phyloP scores from a whole-genome alignment of 2,329 filamentous ascomycete genomes.

The Didymellaceae sp. region DNA sequence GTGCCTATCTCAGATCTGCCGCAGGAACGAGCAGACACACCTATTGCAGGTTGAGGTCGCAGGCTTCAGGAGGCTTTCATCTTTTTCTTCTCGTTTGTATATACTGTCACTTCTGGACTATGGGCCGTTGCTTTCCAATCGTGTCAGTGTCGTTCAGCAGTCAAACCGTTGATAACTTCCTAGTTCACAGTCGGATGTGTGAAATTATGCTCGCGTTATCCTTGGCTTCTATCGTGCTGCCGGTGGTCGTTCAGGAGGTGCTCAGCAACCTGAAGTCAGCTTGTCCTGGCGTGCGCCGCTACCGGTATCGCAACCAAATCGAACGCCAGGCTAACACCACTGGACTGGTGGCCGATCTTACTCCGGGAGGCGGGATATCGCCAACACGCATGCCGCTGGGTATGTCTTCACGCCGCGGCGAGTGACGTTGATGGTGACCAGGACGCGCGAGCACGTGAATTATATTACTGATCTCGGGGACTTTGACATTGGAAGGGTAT shows the following conservation, averaged over 20 bases:
- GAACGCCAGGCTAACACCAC: too few relatives aligned
- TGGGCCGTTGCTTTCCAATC: too few relatives aligned
- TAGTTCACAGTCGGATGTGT: too few relatives aligned
- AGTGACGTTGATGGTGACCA: neutral
- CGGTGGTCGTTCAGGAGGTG: too few relatives aligned
- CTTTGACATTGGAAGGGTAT: slow-evolving; percentile 10
- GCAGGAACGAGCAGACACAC: slow-evolving; percentile 35
- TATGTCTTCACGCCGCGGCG: neutral
- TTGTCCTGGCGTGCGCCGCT: too few relatives aligned
- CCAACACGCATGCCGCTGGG: neutral
- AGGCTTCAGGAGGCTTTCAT: too few relatives aligned
- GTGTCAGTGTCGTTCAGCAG: too few relatives aligned
- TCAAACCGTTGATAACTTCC: too few relatives aligned
- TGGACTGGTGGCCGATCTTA: neutral
- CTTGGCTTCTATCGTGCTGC: too few relatives aligned
- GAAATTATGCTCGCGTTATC: too few relatives aligned
- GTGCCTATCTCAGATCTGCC: slow-evolving; percentile 19
- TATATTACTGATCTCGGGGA: neutral
- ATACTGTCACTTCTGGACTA: neutral
- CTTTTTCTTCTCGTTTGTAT: neutral
- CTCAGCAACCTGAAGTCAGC: too few relatives aligned
- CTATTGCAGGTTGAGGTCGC: slow-evolving; percentile 21
- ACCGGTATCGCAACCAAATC: too few relatives aligned
- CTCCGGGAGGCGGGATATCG: neutral
- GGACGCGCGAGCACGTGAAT: slow-evolving; percentile 10